Evolutionary conservation across 352 stramenopile genomes (phyloP).

Genomic region (Aphanomyces euteiches): DNA sequence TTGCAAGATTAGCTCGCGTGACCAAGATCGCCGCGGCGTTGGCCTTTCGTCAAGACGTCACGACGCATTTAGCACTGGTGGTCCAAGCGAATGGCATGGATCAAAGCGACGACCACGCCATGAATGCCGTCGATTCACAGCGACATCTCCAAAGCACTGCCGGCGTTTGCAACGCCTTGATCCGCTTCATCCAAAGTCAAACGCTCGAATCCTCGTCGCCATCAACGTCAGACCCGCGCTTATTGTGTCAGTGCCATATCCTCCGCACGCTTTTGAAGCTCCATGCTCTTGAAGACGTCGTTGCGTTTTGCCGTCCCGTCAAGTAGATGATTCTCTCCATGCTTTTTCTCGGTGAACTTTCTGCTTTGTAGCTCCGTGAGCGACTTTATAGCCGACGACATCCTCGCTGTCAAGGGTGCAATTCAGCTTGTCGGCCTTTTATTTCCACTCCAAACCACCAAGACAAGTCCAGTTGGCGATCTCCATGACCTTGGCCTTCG

Average conservation of each 20-base stretch:
- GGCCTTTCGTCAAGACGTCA: conserved; percentile 55
- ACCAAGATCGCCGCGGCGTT: conserved; percentile 34
- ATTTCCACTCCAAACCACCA: conserved; percentile 33
- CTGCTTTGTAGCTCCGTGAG: neutral
- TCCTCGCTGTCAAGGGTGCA: conserved; percentile 43
- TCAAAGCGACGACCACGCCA: conserved; percentile 45
- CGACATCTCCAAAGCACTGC: conserved; percentile 50
- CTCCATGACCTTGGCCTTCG: neutral
- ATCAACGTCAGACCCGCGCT: conserved; percentile 35
- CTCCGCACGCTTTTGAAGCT: conserved; percentile 59
- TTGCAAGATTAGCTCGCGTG: conserved; percentile 51
- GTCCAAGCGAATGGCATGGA: conserved; percentile 72
- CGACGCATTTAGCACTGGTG: conserved; percentile 64
- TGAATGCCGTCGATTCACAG: conserved; percentile 35
- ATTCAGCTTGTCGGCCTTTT: conserved; percentile 61
- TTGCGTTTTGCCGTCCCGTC: conserved; percentile 45
- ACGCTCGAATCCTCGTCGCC: conserved; percentile 48
- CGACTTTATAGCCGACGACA: conserved; percentile 46
- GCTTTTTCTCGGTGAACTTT: neutral
- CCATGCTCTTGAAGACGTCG: conserved; percentile 66
- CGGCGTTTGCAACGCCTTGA: conserved; percentile 60
- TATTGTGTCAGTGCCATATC: conserved; percentile 57
- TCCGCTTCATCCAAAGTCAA: conserved; percentile 48
- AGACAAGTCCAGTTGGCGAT: neutral
- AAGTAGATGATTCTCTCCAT: conserved; percentile 34